Conservation (phyloP, 805 yeast genomes). For the Cyberlindnera samutprakarnensis region DNA sequence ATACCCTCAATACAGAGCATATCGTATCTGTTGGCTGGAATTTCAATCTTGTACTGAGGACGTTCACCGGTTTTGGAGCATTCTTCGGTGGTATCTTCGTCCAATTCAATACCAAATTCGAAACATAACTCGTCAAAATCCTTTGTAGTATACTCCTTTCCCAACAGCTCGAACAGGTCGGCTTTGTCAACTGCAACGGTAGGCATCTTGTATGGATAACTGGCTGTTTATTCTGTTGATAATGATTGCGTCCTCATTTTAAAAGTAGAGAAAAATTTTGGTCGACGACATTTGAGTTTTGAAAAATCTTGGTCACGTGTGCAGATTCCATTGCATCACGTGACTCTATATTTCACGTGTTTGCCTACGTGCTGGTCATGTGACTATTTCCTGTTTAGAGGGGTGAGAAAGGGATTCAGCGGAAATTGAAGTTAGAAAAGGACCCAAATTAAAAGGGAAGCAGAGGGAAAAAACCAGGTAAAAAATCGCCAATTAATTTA, state of each 20-base stretch:
- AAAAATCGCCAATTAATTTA: too few relatives aligned
- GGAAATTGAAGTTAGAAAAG: too few relatives aligned
- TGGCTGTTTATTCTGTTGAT: background rate
- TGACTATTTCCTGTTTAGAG: too few relatives aligned
- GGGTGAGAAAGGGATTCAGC: too few relatives aligned
- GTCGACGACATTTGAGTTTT: too few relatives aligned
- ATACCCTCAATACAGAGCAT: slow-evolving; percentile 98
- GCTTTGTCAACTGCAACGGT: slow-evolving; percentile 93
- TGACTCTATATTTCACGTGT: too few relatives aligned
- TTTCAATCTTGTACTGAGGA: slow-evolving; percentile 95
- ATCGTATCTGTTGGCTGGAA: slow-evolving; percentile 98
- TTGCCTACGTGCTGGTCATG: too few relatives aligned
- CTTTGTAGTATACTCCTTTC: slow-evolving; percentile 62
- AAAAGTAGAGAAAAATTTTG: background rate
- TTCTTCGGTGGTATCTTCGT: slow-evolving; percentile 86
- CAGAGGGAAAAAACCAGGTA: too few relatives aligned
- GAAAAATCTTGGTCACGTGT: too few relatives aligned
- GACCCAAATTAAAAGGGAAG: too few relatives aligned
- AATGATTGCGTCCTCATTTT: background rate
- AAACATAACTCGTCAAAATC: slow-evolving; percentile 97
- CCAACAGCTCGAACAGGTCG: slow-evolving; percentile 80
- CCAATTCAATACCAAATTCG: slow-evolving; percentile 95
- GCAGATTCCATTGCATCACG: too few relatives aligned
- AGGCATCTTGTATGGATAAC: slow-evolving; percentile 59
- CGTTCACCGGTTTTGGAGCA: slow-evolving; percentile 69